phyloP scores from a whole-genome alignment of 148 eudicot species.

The Fagopyrum homotropicum region DNA sequence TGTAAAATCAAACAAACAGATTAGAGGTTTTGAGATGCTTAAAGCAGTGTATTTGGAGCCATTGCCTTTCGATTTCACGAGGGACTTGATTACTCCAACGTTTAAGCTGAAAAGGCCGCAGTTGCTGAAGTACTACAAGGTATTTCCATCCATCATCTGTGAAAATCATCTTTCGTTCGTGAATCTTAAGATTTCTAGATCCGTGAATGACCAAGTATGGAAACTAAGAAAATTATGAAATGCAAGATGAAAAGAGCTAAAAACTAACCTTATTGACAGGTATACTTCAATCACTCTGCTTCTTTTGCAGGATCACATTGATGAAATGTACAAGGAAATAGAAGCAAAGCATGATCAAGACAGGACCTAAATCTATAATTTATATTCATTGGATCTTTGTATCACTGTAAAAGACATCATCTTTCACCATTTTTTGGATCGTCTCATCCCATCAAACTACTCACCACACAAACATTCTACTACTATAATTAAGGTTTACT shows the following conservation, averaged over 20 bases:
- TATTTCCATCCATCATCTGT: constrained; percentile 13
- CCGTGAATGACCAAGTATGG: not conserved
- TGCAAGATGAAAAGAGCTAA: not conserved
- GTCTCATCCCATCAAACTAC: not conserved
- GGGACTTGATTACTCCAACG: constrained; percentile 95
- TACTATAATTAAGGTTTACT: too few species aligned
- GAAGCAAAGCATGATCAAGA: constrained; percentile 3
- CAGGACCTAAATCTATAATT: not conserved
- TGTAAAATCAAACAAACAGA: constrained; percentile 30
- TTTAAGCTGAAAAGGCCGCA: constrained; percentile 94
- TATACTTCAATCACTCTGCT: not conserved
- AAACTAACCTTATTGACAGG: not conserved
- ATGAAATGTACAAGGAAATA: constrained; percentile 61
- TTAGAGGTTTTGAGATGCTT: constrained; percentile 88
- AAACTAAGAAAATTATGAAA: not conserved
- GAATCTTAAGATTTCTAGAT: not conserved
- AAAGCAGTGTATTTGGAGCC: constrained; percentile 73
- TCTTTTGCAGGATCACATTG: constrained; percentile 46
- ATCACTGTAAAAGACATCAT: not conserved
- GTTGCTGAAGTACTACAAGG: constrained; percentile 87
- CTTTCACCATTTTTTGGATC: not conserved
- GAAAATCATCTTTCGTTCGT: not conserved
- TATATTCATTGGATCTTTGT: not conserved
- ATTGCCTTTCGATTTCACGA: constrained; percentile 67
- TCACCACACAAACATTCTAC: not conserved